Percentiles rank a stretch among this genome's conserved stretches.
phyloP scores from a whole-genome alignment of 305 asterid species.

The Lippia alba region DNA sequence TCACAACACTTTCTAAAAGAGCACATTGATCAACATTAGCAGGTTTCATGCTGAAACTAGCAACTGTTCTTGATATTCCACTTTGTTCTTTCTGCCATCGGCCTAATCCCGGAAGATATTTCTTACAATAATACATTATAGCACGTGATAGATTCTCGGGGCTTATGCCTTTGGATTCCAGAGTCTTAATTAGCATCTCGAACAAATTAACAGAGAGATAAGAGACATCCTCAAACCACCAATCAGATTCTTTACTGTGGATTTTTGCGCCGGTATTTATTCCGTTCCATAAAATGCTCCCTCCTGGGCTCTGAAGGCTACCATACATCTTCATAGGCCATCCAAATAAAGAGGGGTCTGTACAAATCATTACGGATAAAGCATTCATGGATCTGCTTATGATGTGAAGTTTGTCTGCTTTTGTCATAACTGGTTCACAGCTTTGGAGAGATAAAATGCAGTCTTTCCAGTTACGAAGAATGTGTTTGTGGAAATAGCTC shows the following conservation, averaged over 20 bases:
- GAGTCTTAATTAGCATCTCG: slow-evolving; percentile 66
- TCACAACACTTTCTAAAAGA: slow-evolving; percentile 70
- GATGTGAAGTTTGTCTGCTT: slow-evolving; percentile 80
- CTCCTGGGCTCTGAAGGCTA: slow-evolving; percentile 91
- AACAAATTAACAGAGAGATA: slow-evolving; percentile 76
- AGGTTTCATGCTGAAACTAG: slow-evolving; percentile 88
- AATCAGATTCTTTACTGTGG: slow-evolving; percentile 77
- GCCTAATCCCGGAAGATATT: slow-evolving; percentile 88
- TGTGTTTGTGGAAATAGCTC: slow-evolving; percentile 66
- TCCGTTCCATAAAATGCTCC: slow-evolving; percentile 96
- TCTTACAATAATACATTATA: slow-evolving; percentile 83
- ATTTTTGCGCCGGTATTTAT: slow-evolving; percentile 91
- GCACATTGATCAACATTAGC: slow-evolving; percentile 73
- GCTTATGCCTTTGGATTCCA: slow-evolving; percentile 78
- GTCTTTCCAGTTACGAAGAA: slow-evolving; percentile 76
- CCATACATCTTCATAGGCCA: slow-evolving; percentile 99
- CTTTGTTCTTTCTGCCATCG: slow-evolving; percentile 84
- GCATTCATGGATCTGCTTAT: slow-evolving; percentile 64
- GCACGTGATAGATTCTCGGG: slow-evolving; percentile 75
- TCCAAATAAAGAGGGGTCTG: slow-evolving; percentile 88
- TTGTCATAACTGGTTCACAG: slow-evolving; percentile 65
- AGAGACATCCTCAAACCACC: slow-evolving; percentile 97
- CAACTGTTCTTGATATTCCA: slow-evolving; percentile 64
- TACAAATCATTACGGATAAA: slow-evolving; percentile 81
- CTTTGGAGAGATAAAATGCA: slow-evolving; percentile 89